Conservation (phyloP, 1,139 yeast species). For the Pichiaceae sp. region DNA sequence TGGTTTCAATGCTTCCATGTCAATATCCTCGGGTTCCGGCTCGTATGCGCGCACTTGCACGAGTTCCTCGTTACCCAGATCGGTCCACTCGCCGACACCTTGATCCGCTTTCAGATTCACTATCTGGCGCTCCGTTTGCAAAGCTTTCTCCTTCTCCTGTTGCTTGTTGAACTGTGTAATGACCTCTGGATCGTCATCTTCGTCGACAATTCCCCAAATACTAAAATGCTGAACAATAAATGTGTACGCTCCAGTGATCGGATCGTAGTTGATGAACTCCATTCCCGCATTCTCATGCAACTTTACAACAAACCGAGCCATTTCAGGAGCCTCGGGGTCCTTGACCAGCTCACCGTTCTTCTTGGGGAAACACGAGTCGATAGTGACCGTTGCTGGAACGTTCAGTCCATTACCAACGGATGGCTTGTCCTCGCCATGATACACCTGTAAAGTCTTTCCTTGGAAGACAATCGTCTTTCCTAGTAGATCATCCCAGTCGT, state of each 20-base stretch:
- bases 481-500: slow-evolving; percentile 37
- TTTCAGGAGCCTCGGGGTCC: slow-evolving; percentile 33
- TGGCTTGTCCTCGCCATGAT: slow-evolving; percentile 39
- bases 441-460: slow-evolving; percentile 55
- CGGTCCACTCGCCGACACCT: slow-evolving; percentile 24
- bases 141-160: slow-evolving; percentile 25
- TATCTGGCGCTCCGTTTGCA: slow-evolving; percentile 9
- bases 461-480: slow-evolving; percentile 53
- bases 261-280: slow-evolving; percentile 75
- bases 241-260: slow-evolving; percentile 68
- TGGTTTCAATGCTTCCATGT: slow-evolving; percentile 32
- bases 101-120: slow-evolving; percentile 2
- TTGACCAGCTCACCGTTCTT: slow-evolving; percentile 28
- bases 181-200: slow-evolving; percentile 37
- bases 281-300: slow-evolving; percentile 53
- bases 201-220: slow-evolving; percentile 82
- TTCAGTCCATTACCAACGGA: slow-evolving; percentile 68
- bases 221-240: slow-evolving; percentile 88
- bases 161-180: slow-evolving; percentile 24
- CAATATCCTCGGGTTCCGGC: slow-evolving; percentile 41
- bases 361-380: slow-evolving; percentile 57
- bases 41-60: slow-evolving; percentile 62
- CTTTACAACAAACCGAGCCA: slow-evolving; percentile 39
- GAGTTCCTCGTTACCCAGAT: slow-evolving; percentile 18
- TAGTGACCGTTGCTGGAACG: slow-evolving; percentile 74